Conservation (phyloP, 805 yeast genomes). For the Lipomyces yamadae region DNA sequence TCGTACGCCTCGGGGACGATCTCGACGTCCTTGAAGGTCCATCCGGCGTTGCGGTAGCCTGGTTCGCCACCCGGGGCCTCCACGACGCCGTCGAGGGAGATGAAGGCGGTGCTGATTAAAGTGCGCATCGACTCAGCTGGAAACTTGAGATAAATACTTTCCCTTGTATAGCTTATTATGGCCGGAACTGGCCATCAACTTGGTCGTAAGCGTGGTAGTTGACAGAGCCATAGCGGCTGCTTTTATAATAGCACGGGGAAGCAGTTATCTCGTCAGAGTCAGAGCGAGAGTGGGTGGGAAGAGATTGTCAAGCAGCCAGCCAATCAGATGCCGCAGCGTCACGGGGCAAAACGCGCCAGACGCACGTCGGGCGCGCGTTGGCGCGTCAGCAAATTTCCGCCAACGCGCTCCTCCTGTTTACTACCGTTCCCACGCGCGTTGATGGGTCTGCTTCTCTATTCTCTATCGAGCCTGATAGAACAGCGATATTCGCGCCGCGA, state of each 20-base stretch:
- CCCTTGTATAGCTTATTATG: not conserved
- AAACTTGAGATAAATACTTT: not conserved
- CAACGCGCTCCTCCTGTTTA: not conserved
- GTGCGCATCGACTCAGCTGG: slow-evolving; percentile 1
- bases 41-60: slow-evolving; percentile 1
- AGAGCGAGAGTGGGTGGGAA: not conserved
- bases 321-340: not conserved
- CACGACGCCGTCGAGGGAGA: slow-evolving; percentile 4
- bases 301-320: not conserved
- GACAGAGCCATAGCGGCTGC: not conserved
- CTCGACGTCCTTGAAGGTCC: slow-evolving; percentile 3
- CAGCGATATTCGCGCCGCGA: too few relatives aligned
- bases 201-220: not conserved
- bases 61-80: slow-evolving; percentile 4
- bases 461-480: too few relatives aligned
- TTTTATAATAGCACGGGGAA: not conserved
- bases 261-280: not conserved
- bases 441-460: not conserved
- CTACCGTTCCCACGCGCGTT: not conserved
- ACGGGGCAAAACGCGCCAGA: not conserved
- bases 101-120: not conserved
- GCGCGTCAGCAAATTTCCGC: slow-evolving; percentile 1
- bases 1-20: not conserved
- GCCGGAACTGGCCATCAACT: not conserved
- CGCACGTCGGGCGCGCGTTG: not conserved